phyloP scores from a whole-genome alignment of 192 early-diverging fungal species.

The Podochytrium sp. region DNA sequence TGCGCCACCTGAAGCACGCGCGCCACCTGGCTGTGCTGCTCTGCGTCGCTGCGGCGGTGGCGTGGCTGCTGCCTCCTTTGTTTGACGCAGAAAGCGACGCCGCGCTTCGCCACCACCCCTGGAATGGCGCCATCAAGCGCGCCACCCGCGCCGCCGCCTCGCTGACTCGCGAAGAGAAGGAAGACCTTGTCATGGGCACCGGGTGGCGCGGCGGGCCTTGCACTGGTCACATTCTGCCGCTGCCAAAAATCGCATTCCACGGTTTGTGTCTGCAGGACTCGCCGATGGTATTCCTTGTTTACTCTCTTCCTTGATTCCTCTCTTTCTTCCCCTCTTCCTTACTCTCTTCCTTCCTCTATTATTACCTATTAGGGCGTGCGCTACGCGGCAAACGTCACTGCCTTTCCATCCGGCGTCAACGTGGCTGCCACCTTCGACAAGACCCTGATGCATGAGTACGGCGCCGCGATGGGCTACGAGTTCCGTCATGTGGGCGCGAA shows the following conservation, averaged over 20 bases:
- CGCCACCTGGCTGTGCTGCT: too few species aligned
- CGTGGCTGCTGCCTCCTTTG: too few species aligned
- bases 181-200: neutral
- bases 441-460: slow-evolving; percentile 48
- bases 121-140: slow-evolving; percentile 7
- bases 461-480: slow-evolving; percentile 50
- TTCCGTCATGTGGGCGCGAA: slow-evolving; percentile 24
- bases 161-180: slow-evolving; percentile 10
- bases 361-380: neutral
- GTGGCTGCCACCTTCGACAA: slow-evolving; percentile 62
- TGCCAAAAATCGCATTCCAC: slow-evolving; percentile 46
- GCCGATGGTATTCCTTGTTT: slow-evolving; percentile 43
- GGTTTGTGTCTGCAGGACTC: slow-evolving; percentile 60
- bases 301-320: neutral
- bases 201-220: slow-evolving; percentile 32
- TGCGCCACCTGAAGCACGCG: too few species aligned
- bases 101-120: slow-evolving; percentile 26
- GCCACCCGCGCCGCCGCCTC: neutral
- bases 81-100: too few species aligned
- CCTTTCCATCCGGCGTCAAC: slow-evolving; percentile 53
- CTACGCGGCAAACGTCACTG: slow-evolving; percentile 37
- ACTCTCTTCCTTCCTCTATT: too few species aligned
- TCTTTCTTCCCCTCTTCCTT: neutral
- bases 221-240: slow-evolving; percentile 52
- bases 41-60: too few species aligned